Evolutionary conservation across 257 asterid genomes (phyloP).

Genomic region (Oldenlandia corymbosa): DNA sequence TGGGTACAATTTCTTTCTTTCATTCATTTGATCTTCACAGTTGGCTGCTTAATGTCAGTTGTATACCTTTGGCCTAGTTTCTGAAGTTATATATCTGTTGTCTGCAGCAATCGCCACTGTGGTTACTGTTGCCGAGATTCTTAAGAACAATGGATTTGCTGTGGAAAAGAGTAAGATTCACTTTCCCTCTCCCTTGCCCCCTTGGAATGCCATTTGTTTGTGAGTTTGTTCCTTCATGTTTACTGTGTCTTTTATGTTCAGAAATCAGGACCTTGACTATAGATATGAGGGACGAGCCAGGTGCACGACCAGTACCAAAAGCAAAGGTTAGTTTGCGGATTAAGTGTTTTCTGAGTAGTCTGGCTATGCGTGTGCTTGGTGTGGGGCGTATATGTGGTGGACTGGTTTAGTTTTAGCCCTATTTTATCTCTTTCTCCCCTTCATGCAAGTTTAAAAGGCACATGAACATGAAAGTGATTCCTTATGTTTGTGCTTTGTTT

Average conservation of each 20-base stretch:
- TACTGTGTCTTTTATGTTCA: slow-evolving; percentile 11
- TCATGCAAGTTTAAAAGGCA: neutral
- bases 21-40: too few species aligned
- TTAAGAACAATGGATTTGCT: slow-evolving; percentile 70
- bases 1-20: slow-evolving; percentile 49
- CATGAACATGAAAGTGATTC: too few species aligned
- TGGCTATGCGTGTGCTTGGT: neutral
- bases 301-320: slow-evolving; percentile 57
- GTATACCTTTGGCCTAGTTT: neutral
- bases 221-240: neutral
- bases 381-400: neutral
- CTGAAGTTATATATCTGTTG: slow-evolving; percentile 13
- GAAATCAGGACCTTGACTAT: slow-evolving; percentile 65
- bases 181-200: neutral
- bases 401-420: neutral
- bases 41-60: too few species aligned
- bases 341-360: neutral
- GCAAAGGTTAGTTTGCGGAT: slow-evolving; percentile 45
- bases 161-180: slow-evolving; percentile 53
- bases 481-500: neutral
- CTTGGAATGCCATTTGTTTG: neutral
- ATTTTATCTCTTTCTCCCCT: neutral
- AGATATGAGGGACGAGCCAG: slow-evolving; percentile 69
- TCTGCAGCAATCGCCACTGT: slow-evolving; percentile 64
- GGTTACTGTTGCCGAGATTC: slow-evolving; percentile 65